Conservation (phyloP, 192 early-diverging fungal species). For the Chytriomyces hyalinus region DNA sequence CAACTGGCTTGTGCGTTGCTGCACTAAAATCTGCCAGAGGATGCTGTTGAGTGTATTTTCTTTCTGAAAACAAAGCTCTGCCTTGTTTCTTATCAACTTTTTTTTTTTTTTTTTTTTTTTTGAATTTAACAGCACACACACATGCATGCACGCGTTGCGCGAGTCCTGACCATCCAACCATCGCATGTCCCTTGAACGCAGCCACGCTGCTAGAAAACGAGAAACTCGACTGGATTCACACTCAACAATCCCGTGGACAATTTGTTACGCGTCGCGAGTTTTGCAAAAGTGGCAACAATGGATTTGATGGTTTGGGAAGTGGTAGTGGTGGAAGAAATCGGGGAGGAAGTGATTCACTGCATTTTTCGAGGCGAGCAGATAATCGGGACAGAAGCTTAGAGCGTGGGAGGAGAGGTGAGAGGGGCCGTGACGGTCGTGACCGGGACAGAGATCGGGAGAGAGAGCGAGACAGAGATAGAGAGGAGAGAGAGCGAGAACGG, state of each 20-base stretch:
- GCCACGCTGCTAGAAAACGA: background rate
- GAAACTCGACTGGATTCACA: conserved; percentile 30
- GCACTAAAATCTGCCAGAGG: background rate
- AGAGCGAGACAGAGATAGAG: conserved; percentile 17
- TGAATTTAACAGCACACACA: too few relatives aligned
- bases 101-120: background rate
- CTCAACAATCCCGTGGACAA: conserved; percentile 45
- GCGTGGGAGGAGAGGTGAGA: background rate
- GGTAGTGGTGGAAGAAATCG: conserved; percentile 2
- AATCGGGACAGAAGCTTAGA: background rate
- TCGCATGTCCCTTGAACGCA: conserved; percentile 38
- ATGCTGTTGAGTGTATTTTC: background rate
- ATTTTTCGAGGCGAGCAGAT: background rate
- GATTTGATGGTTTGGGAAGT: background rate
- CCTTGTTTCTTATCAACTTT: background rate
- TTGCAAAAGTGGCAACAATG: conserved; percentile 55
- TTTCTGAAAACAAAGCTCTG: background rate
- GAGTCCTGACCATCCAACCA: conserved; percentile 48
- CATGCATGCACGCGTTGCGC: conserved; percentile 45
- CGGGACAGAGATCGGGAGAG: conserved; percentile 12
- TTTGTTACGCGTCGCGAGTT: conserved; percentile 49
- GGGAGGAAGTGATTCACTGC: background rate
- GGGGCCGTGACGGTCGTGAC: background rate
- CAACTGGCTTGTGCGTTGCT: conserved; percentile 8
- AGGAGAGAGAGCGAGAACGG: conserved; percentile 17